A percentile compares a stretch with the other conserved stretches of the same genome.
These are phyloP conservation scores for Jaltomata sinuosa DNA, from an alignment of 257 asterid species.

Conservation along the genomic window DNA sequence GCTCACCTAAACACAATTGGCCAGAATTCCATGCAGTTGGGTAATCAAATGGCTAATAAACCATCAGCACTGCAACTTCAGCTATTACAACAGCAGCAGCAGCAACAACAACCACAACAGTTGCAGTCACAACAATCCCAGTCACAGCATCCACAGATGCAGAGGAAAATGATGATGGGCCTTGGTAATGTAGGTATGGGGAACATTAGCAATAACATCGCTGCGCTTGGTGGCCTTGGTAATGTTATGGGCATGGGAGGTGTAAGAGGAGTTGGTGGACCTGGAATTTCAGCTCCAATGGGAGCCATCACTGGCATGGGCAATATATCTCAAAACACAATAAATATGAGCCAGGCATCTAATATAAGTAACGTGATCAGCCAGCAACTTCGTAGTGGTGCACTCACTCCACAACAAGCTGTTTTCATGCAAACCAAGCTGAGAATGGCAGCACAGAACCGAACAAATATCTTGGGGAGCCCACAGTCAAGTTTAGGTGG, in stretches of 20 bases:
- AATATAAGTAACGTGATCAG: slow-evolving; percentile 36
- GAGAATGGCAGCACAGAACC: slow-evolving; percentile 34
- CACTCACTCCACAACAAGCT: slow-evolving; percentile 40
- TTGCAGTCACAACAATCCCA: slow-evolving; percentile 44
- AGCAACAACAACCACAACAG: slow-evolving; percentile 28
- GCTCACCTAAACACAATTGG: slow-evolving; percentile 51
- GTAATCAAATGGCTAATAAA: slow-evolving; percentile 51
- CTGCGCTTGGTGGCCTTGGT: slow-evolving; percentile 67
- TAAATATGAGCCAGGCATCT: slow-evolving; percentile 52
- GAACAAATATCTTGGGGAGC: slow-evolving; percentile 42
- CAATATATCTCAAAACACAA: slow-evolving; percentile 49
- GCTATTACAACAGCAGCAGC: slow-evolving; percentile 53
- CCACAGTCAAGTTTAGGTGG: slow-evolving; percentile 49
- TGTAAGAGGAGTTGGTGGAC: slow-evolving; percentile 58
- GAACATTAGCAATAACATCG: slow-evolving; percentile 57
- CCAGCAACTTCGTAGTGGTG: slow-evolving; percentile 39
- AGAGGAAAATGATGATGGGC: slow-evolving; percentile 72
- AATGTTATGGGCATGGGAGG: slow-evolving; percentile 72
- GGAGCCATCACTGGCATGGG: slow-evolving; percentile 58
- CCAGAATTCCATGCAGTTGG: slow-evolving; percentile 60
- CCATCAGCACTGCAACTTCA: slow-evolving; percentile 51
- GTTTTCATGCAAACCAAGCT: slow-evolving; percentile 24
- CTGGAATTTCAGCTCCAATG: slow-evolving; percentile 67
- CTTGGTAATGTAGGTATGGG: slow-evolving; percentile 71
- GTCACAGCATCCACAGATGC: slow-evolving; percentile 37